Evolutionary conservation across 805 yeast genomes (phyloP).

Genomic region (Teunomyces tritomae): DNA sequence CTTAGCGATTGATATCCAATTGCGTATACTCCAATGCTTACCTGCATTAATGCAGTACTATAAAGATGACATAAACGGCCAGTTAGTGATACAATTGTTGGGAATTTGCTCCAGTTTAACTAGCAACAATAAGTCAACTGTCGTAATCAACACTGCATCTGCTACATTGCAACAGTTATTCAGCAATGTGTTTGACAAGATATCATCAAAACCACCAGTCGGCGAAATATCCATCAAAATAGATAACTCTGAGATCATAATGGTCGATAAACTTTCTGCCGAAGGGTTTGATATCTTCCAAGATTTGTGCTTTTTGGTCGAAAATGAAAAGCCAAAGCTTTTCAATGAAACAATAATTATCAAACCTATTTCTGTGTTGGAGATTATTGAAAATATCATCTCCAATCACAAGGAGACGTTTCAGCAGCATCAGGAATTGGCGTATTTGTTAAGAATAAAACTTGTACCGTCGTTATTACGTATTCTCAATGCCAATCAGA

Average conservation of each 20-base stretch:
- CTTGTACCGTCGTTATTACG: slow-evolving; percentile 76
- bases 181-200: slow-evolving; percentile 66
- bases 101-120: slow-evolving; percentile 72
- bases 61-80: slow-evolving; percentile 52
- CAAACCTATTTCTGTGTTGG: slow-evolving; percentile 68
- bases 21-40: slow-evolving; percentile 78
- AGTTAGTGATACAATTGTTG: slow-evolving; percentile 55
- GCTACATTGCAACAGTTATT: slow-evolving; percentile 90
- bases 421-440: slow-evolving; percentile 58
- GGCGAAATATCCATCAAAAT: slow-evolving; percentile 35
- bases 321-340: slow-evolving; percentile 53
- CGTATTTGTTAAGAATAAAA: slow-evolving; percentile 60
- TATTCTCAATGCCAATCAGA: slow-evolving; percentile 50
- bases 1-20: slow-evolving; percentile 76
- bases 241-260: slow-evolving; percentile 43
- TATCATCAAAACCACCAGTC: not conserved
- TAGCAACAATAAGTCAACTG: slow-evolving; percentile 62
- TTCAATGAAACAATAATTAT: slow-evolving; percentile 48
- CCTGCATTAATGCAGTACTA: slow-evolving; percentile 74
- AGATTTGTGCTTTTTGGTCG: slow-evolving; percentile 70
- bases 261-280: slow-evolving; percentile 51
- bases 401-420: slow-evolving; percentile 61
- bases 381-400: slow-evolving; percentile 76
- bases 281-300: slow-evolving; percentile 70
- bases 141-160: slow-evolving; percentile 85